A percentile compares a stretch with the other conserved stretches of the same genome.
phyloP scores from a whole-genome alignment of 129 eudicot genomes.

The Calendula officinalis region DNA sequence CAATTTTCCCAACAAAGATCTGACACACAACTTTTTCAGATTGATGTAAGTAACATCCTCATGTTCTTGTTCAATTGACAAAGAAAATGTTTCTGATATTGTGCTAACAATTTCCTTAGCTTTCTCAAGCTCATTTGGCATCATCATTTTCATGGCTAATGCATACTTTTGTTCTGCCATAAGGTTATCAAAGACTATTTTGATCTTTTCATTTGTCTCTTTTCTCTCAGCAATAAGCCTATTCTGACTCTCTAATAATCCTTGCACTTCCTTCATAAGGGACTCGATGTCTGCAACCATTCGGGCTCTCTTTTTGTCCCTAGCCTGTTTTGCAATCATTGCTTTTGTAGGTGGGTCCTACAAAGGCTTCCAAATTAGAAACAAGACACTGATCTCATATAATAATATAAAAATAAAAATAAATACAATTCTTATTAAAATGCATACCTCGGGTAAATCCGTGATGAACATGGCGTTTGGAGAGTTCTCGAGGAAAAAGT shows the following conservation, averaged over 20 bases:
- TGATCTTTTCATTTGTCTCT: too few relatives aligned
- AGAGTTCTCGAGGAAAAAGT: not conserved
- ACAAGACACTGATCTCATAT: not conserved
- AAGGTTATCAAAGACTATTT: too few relatives aligned
- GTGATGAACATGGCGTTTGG: slow-evolving; percentile 6
- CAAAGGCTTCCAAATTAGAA: not conserved
- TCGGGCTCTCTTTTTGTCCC: not conserved
- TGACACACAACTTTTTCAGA: not conserved
- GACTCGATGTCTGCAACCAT: not conserved
- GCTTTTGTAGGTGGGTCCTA: slow-evolving; percentile 4
- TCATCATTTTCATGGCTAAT: too few relatives aligned
- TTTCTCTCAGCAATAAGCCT: not conserved
- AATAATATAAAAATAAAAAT: too few relatives aligned
- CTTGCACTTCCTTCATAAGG: not conserved
- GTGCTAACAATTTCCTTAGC: too few relatives aligned
- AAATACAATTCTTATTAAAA: not conserved
- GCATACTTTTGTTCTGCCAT: too few relatives aligned
- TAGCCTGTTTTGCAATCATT: not conserved
- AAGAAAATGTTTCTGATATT: too few relatives aligned
- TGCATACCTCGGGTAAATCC: not conserved
- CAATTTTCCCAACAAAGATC: not conserved
- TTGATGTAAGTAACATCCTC: not conserved
- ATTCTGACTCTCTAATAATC: not conserved
- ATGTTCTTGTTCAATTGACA: not conserved
- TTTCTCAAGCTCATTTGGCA: too few relatives aligned